Conservation (phyloP, 768 basidiomycete genomes). For the Cubamyces sp. region DNA sequence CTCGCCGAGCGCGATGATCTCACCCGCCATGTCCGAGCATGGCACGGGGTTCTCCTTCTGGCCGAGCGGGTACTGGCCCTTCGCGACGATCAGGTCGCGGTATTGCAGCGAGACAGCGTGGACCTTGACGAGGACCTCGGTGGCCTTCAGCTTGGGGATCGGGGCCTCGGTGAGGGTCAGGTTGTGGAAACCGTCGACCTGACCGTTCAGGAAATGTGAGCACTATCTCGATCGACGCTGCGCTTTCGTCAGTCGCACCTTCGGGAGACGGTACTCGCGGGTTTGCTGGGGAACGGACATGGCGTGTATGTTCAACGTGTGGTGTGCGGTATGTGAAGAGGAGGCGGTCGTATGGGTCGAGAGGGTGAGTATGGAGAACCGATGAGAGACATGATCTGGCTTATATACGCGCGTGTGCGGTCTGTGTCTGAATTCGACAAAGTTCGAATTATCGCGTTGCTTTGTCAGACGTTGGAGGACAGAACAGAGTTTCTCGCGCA, state of each 20-base stretch:
- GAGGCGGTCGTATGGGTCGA: neutral
- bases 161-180: constrained; percentile 33
- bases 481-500: neutral
- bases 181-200: constrained; percentile 36
- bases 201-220: neutral
- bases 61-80: constrained; percentile 44
- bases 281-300: constrained; percentile 29
- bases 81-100: constrained; percentile 52
- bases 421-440: too few relatives aligned
- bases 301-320: neutral
- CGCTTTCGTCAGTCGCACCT: constrained; percentile 10
- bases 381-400: neutral
- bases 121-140: constrained; percentile 58
- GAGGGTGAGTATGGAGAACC: too few relatives aligned
- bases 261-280: constrained; percentile 31
- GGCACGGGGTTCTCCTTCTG: constrained; percentile 34
- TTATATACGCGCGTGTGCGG: too few relatives aligned
- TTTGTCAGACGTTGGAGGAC: constrained; percentile 5
- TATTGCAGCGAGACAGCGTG: constrained; percentile 60
- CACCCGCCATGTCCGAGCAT: constrained; percentile 59
- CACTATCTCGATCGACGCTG: neutral
- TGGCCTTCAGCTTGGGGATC: constrained; percentile 42
- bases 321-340: too few relatives aligned
- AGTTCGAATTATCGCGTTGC: neutral
- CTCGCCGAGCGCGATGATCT: constrained; percentile 50